Evolutionary conservation across 2,329 filamentous ascomycete species (phyloP).

Genomic region (Claviceps fusiformis): DNA sequence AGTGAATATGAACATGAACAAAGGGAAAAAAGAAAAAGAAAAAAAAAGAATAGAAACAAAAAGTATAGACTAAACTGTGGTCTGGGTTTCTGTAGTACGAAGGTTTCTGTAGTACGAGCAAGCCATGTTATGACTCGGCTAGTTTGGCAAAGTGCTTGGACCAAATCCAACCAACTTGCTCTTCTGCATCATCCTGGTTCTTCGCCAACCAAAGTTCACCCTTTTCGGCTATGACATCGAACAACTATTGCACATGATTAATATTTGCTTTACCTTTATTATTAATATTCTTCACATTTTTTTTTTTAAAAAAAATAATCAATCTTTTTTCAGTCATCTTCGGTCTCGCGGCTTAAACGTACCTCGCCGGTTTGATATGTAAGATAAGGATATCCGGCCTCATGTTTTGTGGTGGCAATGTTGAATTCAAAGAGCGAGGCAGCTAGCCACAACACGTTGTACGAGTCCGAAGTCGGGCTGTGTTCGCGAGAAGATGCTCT

Average conservation of each 20-base stretch:
- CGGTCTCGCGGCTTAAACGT: constrained; percentile 16
- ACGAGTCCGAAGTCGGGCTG: constrained; percentile 37
- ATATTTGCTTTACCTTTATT: background rate
- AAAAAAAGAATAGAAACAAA: background rate
- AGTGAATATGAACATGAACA: background rate
- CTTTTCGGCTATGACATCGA: constrained; percentile 89
- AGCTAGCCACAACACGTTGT: constrained; percentile 75
- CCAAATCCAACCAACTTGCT: constrained; percentile 93
- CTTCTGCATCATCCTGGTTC: constrained; percentile 79
- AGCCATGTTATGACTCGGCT: constrained; percentile 29
- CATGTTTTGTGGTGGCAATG: constrained; percentile 79
- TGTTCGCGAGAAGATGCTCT: constrained; percentile 48
- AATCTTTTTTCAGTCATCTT: background rate
- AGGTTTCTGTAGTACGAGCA: background rate
- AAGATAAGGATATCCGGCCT: constrained; percentile 90
- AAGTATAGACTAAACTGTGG: background rate
- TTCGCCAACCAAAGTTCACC: constrained; percentile 95
- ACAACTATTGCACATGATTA: constrained; percentile 41
- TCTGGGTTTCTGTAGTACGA: background rate
- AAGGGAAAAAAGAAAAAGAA: background rate
- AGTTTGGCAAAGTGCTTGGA: constrained; percentile 85
- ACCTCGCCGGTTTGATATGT: constrained; percentile 91
- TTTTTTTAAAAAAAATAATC: background rate
- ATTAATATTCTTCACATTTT: background rate
- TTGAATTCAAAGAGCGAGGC: constrained; percentile 96